Conservation (phyloP, 2,329 filamentous ascomycete species). For the Cercospora nicotianae region DNA sequence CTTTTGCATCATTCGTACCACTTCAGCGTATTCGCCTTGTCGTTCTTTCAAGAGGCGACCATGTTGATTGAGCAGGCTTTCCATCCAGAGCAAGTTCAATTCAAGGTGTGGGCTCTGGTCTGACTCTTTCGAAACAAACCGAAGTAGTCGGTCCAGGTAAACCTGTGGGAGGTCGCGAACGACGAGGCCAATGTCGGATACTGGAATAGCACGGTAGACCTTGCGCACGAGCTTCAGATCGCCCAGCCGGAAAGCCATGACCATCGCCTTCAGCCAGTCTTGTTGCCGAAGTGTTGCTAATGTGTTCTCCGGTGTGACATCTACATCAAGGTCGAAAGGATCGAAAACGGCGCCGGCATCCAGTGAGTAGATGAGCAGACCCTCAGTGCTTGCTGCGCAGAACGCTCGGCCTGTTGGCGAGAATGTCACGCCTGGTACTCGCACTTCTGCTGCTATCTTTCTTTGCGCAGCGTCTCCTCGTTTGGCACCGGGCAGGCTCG, state of each 20-base stretch:
- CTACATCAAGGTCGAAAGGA: slow-evolving; percentile 92
- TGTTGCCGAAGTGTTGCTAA: slow-evolving; percentile 69
- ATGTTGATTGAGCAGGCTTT: slow-evolving; percentile 75
- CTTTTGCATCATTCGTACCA: slow-evolving; percentile 78
- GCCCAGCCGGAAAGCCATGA: slow-evolving; percentile 97
- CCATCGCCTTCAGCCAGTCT: slow-evolving; percentile 85
- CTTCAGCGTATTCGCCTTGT: slow-evolving; percentile 74
- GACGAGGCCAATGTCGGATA: slow-evolving; percentile 71
- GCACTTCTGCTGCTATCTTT: slow-evolving; percentile 75
- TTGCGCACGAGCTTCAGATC: slow-evolving; percentile 76
- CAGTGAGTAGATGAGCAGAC: slow-evolving; percentile 87
- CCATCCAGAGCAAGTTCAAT: slow-evolving; percentile 91
- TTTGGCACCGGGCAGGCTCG: slow-evolving; percentile 78
- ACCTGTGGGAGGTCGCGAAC: slow-evolving; percentile 77
- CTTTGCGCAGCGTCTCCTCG: slow-evolving; percentile 81
- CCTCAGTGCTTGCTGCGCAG: slow-evolving; percentile 93
- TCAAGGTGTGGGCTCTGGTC: slow-evolving; percentile 92
- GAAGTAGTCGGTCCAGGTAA: slow-evolving; percentile 80
- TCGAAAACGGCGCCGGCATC: slow-evolving; percentile 85
- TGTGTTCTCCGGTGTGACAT: slow-evolving; percentile 77
- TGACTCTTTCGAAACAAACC: slow-evolving; percentile 82
- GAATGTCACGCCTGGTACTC: slow-evolving; percentile 82
- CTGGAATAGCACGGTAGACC: slow-evolving; percentile 81
- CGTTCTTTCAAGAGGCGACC: slow-evolving; percentile 83
- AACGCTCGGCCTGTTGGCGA: slow-evolving; percentile 86